phyloP scores from a whole-genome alignment of 1,139 yeast species.

The Blastobotrys illinoisensis region DNA sequence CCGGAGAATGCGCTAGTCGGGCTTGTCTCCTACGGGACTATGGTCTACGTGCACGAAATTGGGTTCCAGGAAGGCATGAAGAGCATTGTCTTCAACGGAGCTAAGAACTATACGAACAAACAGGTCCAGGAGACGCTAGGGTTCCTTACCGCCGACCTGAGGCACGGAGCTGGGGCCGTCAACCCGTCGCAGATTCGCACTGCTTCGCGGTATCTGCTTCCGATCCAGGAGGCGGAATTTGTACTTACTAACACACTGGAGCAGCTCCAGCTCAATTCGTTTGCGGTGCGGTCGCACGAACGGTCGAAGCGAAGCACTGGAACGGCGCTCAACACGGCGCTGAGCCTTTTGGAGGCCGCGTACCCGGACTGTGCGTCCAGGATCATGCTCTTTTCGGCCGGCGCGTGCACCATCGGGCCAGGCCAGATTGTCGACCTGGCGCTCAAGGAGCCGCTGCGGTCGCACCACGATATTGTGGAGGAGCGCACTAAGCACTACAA shows the following conservation, averaged over 20 bases:
- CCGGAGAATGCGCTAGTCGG: constrained; percentile 46
- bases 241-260: constrained; percentile 51
- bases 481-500: constrained; percentile 75
- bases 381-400: constrained; percentile 61
- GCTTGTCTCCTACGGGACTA: constrained; percentile 61
- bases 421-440: constrained; percentile 84
- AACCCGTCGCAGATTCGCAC: constrained; percentile 15
- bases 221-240: constrained; percentile 47
- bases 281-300: constrained; percentile 42
- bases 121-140: constrained; percentile 52
- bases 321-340: constrained; percentile 57
- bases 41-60: constrained; percentile 59
- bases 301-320: constrained; percentile 62
- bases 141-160: constrained; percentile 40
- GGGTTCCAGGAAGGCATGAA: constrained; percentile 30
- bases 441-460: constrained; percentile 86
- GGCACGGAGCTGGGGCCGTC: constrained; percentile 18
- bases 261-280: constrained; percentile 47
- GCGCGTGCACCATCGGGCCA: constrained; percentile 86
- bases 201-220: constrained; percentile 29
- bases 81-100: constrained; percentile 52
- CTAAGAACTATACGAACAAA: constrained; percentile 48
- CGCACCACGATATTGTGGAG: constrained; percentile 86
- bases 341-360: constrained; percentile 44
- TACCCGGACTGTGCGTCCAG: constrained; percentile 53